Evolutionary conservation across 2,329 filamentous ascomycete genomes (phyloP).

Genomic region (Xylaria polymorpha): DNA sequence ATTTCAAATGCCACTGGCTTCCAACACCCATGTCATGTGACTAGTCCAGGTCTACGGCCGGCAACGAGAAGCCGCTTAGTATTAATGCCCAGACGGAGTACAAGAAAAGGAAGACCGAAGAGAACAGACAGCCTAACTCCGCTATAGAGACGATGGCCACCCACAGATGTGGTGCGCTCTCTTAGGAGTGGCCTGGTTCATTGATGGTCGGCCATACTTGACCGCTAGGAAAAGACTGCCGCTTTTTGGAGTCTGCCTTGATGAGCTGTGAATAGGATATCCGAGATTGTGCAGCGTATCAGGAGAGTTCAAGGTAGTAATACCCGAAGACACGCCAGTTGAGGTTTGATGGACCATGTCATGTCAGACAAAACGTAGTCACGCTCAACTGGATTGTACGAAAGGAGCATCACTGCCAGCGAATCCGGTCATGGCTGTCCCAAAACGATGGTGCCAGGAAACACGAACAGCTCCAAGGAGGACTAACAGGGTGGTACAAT

Average conservation of each 20-base stretch:
- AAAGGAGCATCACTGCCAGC: slow-evolving; percentile 28
- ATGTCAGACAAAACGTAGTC: slow-evolving; percentile 32
- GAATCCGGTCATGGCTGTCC: slow-evolving; percentile 31
- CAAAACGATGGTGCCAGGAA: slow-evolving; percentile 27
- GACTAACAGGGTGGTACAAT: slow-evolving; percentile 27
- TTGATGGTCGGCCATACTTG: not conserved
- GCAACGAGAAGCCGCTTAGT: slow-evolving; percentile 10
- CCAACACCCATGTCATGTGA: slow-evolving; percentile 19
- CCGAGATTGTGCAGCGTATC: slow-evolving; percentile 28
- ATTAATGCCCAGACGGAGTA: not conserved
- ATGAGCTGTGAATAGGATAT: not conserved
- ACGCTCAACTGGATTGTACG: slow-evolving; percentile 21
- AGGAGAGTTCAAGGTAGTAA: slow-evolving; percentile 25
- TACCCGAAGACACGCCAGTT: slow-evolving; percentile 32
- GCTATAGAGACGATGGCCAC: not conserved
- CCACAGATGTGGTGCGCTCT: not conserved
- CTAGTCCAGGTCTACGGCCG: slow-evolving; percentile 5
- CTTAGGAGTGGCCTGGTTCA: not conserved
- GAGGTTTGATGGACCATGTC: slow-evolving; percentile 23
- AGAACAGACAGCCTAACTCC: slow-evolving; percentile 10
- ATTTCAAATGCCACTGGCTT: slow-evolving; percentile 35
- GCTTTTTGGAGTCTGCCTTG: not conserved
- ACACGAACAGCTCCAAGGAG: slow-evolving; percentile 29
- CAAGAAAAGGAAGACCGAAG: not conserved
- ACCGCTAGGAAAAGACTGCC: not conserved